Evolutionary conservation across 2,329 filamentous ascomycete genomes (phyloP), one percentile per base, ranked within the genome.

Genomic region (Penicillium sp.): DNA sequence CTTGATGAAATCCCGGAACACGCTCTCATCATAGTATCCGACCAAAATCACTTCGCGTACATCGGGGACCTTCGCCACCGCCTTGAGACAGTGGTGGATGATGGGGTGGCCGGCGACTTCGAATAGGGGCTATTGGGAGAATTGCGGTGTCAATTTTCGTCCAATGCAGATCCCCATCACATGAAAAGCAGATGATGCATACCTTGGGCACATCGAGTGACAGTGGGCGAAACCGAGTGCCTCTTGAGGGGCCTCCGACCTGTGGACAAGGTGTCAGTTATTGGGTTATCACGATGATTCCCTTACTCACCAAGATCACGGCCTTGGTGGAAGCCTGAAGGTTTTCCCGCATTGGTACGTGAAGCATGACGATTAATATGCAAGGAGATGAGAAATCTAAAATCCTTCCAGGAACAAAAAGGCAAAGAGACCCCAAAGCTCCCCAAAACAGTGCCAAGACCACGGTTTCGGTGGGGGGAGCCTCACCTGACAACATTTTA

Each of bases 1-100:
- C 77, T 96, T 96, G 81, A 97, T 96, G 79, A 97, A 97, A 77
- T 97, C 92, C 69, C 91, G 89, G 84, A 97, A 97, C 68, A 97
- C 90, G 41, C 85, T 84, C 79, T 97, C 94, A 73, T 99, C 94
- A 76, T 97, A 99, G 84, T 99, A 99, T 70, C 94, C 94, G 70
- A 99, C 95, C 70, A 99, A 87, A 80, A 94, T 92, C 67, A 99
- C 93, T 77, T 99, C 94, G 71, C 91, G 90, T 75, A 99, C 90
- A 69, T 90, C 88, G 67, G 90, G 88, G 57, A 97, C 90, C 74
- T 92, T 95, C 63, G 90, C 86, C 69, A 97, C 84, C 68, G 94
- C 91, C 69, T 88, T 89, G 73, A 99, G 84, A 81, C 92, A 96
- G 81, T 99, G 94, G 83, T 92, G 93, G 80, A 97, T 91, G 79